Conservation (phyloP, 108 stramenopile species). For the Cyclotella sp. region DNA sequence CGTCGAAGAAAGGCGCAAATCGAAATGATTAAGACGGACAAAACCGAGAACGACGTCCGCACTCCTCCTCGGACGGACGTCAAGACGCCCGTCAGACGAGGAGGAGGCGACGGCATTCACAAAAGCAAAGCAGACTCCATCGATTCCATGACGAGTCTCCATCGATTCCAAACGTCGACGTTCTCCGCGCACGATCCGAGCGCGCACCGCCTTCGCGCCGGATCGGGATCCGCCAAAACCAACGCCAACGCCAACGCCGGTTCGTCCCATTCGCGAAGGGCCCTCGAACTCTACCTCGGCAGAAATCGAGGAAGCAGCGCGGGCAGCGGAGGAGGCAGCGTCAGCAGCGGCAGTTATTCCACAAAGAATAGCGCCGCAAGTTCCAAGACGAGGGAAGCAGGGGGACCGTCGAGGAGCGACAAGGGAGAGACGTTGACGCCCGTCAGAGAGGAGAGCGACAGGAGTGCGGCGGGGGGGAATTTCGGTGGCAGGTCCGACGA, state of each 20-base stretch:
- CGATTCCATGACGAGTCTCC: neutral
- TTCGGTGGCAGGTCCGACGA: neutral
- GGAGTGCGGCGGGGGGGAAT: neutral
- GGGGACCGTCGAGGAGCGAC: neutral
- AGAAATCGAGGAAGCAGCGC: neutral
- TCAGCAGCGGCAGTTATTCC: neutral
- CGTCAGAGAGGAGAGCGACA: too few relatives aligned
- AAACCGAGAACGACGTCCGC: too few relatives aligned
- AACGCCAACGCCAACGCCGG: neutral
- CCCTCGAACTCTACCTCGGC: neutral
- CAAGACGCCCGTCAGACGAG: too few relatives aligned
- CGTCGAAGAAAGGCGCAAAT: conserved; percentile 24
- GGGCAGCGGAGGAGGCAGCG: neutral
- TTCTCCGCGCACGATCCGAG: too few relatives aligned
- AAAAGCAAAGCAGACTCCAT: too few relatives aligned
- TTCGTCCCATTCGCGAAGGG: neutral
- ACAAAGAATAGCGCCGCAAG: neutral
- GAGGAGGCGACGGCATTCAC: too few relatives aligned
- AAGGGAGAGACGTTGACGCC: too few relatives aligned
- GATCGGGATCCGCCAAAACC: too few relatives aligned
- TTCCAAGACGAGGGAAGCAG: neutral
- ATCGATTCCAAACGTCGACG: too few relatives aligned
- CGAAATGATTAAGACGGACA: conserved; percentile 34
- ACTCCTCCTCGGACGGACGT: too few relatives aligned
- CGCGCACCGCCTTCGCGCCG: too few relatives aligned